Base-by-base conservation (phyloP, 306 rosid genomes). In the Prunus armeniaca region DNA sequence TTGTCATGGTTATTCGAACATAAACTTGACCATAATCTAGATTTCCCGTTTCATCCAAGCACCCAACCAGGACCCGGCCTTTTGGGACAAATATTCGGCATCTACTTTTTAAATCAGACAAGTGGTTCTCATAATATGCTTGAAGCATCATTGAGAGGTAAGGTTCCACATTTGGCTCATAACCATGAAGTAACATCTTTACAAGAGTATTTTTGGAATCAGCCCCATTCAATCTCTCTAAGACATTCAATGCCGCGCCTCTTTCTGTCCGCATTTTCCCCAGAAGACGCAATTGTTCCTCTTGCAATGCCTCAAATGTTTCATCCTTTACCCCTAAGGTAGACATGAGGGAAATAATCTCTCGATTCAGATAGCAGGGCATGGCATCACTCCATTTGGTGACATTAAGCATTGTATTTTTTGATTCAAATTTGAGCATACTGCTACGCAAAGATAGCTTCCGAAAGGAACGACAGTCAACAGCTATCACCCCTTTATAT, bases 361-460 rank as follows among this genome's bases (percentile, higher is more conserved):
- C 98, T 78, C 98, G 85, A 78, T 94, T 94, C 79, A 94, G 86
- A 87, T 89, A 94, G 88, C 96, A 92, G 20, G 97, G 91, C 96
- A 89, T 88, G 78, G 98, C 70, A 10, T 88, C 87, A 34, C 96
- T 85, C 82, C 97, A 94, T 80, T 87, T 92, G 65, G 96, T 92
- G 76, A 94, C 85, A 51, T 88, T 86, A 51, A 94, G 97, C 98
- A 94, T 94, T 72, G 78, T 89, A 85, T 87, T 92, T 25, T 80
- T 66, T 3, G 98, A 94, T 63, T 89, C 96, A 79, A 94, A 94
- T 69, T 94, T 94, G 32, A 78, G 95, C 98, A 94, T 94, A 70
- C 97, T 94, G 27, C 81, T 64, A 41, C 97, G 97, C 82, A 94
- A 66, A 55, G 98, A 92, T 77, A 94, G 75, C 89, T 94, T 94